These are phyloP conservation scores for Arthroderma sp. DNA, from an alignment of 2,329 filamentous ascomycete species.

Conservation along the genomic window DNA sequence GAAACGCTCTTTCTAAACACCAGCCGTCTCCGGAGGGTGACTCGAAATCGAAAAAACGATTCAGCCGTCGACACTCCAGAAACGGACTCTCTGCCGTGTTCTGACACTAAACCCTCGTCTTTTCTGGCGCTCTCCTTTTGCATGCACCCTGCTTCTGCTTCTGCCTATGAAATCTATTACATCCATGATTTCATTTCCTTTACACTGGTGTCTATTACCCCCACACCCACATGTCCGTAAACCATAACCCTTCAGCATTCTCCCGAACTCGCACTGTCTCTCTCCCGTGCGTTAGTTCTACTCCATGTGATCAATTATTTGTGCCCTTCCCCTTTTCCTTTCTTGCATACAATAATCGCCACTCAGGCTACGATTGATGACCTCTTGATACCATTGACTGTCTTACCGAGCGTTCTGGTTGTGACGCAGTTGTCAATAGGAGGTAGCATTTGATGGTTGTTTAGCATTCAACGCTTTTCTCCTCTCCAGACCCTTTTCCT, in stretches of 20 bases:
- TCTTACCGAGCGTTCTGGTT: conserved; percentile 7
- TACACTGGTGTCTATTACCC: not conserved
- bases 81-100: conserved; percentile 87
- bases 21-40: conserved; percentile 28
- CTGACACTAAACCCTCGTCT: conserved; percentile 29
- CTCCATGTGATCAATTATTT: conserved; percentile 20
- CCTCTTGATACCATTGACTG: conserved; percentile 8
- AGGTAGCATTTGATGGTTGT: conserved; percentile 1
- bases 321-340: conserved; percentile 14
- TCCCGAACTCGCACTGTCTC: not conserved
- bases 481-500: not conserved
- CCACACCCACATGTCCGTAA: not conserved
- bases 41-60: conserved; percentile 50
- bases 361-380: conserved; percentile 12
- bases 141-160: not conserved
- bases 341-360: conserved; percentile 5
- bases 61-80: conserved; percentile 88
- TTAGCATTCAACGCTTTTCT: conserved; percentile 15
- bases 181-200: not conserved
- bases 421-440: conserved; percentile 3
- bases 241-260: not conserved
- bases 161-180: not conserved
- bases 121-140: not conserved
- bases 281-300: not conserved
- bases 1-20: conserved; percentile 35